These are phyloP conservation scores for Tylopilus vinaceipallidus DNA, from an alignment of 768 basidiomycete genomes.

Conservation along the genomic window DNA sequence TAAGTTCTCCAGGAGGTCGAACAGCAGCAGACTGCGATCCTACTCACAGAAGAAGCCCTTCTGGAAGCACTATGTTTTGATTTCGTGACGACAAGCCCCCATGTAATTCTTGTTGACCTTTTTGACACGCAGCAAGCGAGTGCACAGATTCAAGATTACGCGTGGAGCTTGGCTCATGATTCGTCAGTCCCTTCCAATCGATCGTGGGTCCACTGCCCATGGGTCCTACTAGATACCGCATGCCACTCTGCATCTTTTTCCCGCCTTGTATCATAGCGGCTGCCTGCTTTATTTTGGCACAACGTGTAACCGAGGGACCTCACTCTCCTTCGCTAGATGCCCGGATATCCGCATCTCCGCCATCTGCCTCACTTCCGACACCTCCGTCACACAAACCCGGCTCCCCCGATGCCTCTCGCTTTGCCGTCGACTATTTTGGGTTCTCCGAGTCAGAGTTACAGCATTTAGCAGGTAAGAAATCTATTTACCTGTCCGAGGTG, in stretches of 20 bases:
- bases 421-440: constrained; percentile 64
- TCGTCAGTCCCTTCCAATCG: constrained; percentile 50
- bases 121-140: constrained; percentile 56
- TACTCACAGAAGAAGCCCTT: constrained; percentile 73
- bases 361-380: constrained; percentile 75
- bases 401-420: constrained; percentile 67
- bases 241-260: constrained; percentile 73
- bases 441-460: constrained; percentile 58
- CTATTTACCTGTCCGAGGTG: background rate
- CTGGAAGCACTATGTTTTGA: constrained; percentile 86
- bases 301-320: constrained; percentile 68
- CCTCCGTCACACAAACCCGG: constrained; percentile 76
- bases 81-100: constrained; percentile 75
- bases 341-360: constrained; percentile 66
- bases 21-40: constrained; percentile 62
- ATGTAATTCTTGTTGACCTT: constrained; percentile 70
- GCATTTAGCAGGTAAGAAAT: constrained; percentile 55
- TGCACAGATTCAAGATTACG: constrained; percentile 60
- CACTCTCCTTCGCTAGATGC: constrained; percentile 73
- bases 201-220: constrained; percentile 6
- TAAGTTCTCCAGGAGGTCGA: constrained; percentile 64
- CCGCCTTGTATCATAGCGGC: constrained; percentile 69
- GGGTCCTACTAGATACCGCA: constrained; percentile 58
- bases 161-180: constrained; percentile 87
- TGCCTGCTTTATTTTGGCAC: constrained; percentile 76